phyloP scores from a whole-genome alignment of 2,329 filamentous ascomycete species.

The Sordariomycetes sp. region DNA sequence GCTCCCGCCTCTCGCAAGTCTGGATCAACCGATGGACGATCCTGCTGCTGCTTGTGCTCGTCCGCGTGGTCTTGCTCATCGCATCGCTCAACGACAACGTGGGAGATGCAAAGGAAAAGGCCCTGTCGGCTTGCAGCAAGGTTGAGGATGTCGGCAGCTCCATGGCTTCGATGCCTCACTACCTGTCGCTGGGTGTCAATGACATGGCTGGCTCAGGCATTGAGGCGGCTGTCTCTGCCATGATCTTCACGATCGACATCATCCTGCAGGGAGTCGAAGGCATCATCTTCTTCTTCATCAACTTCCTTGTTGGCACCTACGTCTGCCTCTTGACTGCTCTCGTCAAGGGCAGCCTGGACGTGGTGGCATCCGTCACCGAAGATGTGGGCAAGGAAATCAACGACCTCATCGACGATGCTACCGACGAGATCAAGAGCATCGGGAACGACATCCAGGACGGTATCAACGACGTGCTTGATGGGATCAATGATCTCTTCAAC shows the following conservation, averaged over 20 bases:
- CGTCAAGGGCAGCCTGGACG: slow-evolving; percentile 68
- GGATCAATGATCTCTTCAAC: slow-evolving; percentile 35
- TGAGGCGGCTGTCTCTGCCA: slow-evolving; percentile 67
- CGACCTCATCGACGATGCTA: slow-evolving; percentile 43
- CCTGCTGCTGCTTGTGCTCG: slow-evolving; percentile 75
- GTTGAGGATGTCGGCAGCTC: slow-evolving; percentile 89
- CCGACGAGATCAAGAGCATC: slow-evolving; percentile 48
- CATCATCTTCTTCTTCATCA: slow-evolving; percentile 85
- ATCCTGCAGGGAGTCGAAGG: slow-evolving; percentile 76
- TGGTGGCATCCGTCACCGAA: slow-evolving; percentile 45
- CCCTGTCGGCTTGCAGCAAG: slow-evolving; percentile 79
- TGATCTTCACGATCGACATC: slow-evolving; percentile 71
- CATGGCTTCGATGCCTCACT: slow-evolving; percentile 98
- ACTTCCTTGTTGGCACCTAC: slow-evolving; percentile 84
- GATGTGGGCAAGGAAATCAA: slow-evolving; percentile 41
- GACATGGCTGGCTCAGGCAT: slow-evolving; percentile 72
- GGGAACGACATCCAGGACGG: slow-evolving; percentile 37
- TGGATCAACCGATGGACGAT: slow-evolving; percentile 98
- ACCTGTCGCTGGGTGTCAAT: slow-evolving; percentile 84
- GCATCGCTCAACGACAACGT: slow-evolving; percentile 65
- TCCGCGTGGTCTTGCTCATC: slow-evolving; percentile 70
- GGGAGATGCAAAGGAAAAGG: slow-evolving; percentile 66
- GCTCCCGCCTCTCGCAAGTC: slow-evolving; percentile 83
- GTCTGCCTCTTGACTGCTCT: slow-evolving; percentile 81
- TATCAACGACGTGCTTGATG: slow-evolving; percentile 38